A percentile compares a stretch with the other conserved stretches of the same genome.
These are phyloP conservation scores for Suillus hirtellus DNA, from an alignment of 768 basidiomycete genomes.

Conservation along the genomic window DNA sequence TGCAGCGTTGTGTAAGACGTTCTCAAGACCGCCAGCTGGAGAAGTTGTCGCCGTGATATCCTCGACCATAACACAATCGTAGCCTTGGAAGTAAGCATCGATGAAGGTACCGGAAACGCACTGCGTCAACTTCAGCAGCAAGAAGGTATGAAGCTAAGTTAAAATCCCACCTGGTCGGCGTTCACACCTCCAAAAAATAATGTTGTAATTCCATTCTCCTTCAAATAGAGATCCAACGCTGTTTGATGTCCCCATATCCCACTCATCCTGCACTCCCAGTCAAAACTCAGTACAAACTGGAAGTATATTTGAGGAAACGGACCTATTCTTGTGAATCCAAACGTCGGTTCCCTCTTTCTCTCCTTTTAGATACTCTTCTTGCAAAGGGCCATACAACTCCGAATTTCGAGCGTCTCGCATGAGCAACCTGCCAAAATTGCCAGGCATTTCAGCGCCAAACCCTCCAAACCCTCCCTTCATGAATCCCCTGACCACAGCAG, in stretches of 20 bases:
- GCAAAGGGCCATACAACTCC: slow-evolving; percentile 63
- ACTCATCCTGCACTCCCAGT: slow-evolving; percentile 48
- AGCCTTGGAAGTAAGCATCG: slow-evolving; percentile 65
- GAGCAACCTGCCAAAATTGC: slow-evolving; percentile 52
- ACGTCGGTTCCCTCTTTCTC: slow-evolving; percentile 57
- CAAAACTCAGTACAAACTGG: not conserved
- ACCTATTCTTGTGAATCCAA: slow-evolving; percentile 76
- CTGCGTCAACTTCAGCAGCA: slow-evolving; percentile 29
- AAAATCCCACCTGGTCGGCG: slow-evolving; percentile 53
- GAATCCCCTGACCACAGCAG: slow-evolving; percentile 57
- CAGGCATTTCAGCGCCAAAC: slow-evolving; percentile 56
- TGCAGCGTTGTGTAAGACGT: slow-evolving; percentile 55
- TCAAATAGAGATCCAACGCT: slow-evolving; percentile 60
- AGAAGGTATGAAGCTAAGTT: slow-evolving; percentile 1
- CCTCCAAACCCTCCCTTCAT: slow-evolving; percentile 47
- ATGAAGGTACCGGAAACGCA: slow-evolving; percentile 66
- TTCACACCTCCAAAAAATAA: slow-evolving; percentile 68
- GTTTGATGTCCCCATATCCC: slow-evolving; percentile 66
- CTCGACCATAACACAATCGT: slow-evolving; percentile 58
- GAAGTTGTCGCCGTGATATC: slow-evolving; percentile 67
- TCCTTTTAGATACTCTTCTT: slow-evolving; percentile 53
- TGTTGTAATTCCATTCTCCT: slow-evolving; percentile 62
- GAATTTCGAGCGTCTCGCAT: slow-evolving; percentile 63
- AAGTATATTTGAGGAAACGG: not conserved
- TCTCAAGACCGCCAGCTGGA: slow-evolving; percentile 55